Base-by-base conservation (phyloP, 495 filamentous ascomycete species). In the Xylaria nigripes region DNA sequence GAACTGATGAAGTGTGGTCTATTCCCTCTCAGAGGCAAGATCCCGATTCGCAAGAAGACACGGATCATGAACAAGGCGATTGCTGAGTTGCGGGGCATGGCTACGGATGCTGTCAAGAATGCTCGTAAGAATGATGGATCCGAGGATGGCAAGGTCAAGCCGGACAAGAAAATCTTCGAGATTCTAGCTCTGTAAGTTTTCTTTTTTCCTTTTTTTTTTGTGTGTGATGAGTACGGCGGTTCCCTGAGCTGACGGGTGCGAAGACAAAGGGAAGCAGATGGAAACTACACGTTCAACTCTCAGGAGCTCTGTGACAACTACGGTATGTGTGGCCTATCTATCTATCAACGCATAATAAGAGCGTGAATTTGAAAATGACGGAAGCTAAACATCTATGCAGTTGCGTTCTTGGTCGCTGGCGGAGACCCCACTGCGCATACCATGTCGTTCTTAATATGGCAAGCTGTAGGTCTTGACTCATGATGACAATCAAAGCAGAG, bases 341-440 rank as follows among this genome's bases (percentile, higher is more conserved):
- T 48, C 9, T 6, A 9, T 29, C 4, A 4, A 3, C 3, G 25
- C 25, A 29, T 29, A 29, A 29, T 9, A 9, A 29, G 9, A 9
- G 9, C 25, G 25, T 4, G 25, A 36, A 2, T 13, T 36, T 2
- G 32, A 36, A n/a, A 36, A 27, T 53, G 4, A 53, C 29, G 7
- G 25, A n/a, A 5, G 15, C 15, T 36, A 9, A 29, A 7, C n/a
- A 1, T 9, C 9, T 5, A 1, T 36, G 6, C 21, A 53, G 50
- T 53, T 45, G 50, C 50, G 25, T 53, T 53, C 18, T 27, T 53
- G 25, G 50, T 53, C 13, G 50, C 50, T 12, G 50, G 50, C 24
- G 50, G 50, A 53, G 50, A 53, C n/a, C 50, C 50, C 7, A 53
- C 50, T 27, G 50, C 50, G 10, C 50, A 53, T 19, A 53, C 50